Evolutionary conservation across 805 yeast species (phyloP), one percentile per base, ranked within the genome.

Genomic region (Lipomyces sp.): DNA sequence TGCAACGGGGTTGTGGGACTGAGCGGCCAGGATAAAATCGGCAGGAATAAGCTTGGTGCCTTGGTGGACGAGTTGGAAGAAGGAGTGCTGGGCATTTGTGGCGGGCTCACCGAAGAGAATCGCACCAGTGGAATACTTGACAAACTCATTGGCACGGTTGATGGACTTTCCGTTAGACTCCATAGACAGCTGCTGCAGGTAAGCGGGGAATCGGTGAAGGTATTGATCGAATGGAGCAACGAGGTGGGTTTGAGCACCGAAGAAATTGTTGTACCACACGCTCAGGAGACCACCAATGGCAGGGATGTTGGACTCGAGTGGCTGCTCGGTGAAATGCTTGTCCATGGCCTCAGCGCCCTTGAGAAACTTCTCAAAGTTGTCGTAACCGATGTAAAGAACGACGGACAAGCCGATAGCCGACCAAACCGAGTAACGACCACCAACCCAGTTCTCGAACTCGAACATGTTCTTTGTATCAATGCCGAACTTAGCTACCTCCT

Each of bases 351-450:
- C 97, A 71, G 97, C 99, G 83, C 99, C 99, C 81, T 89, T 90
- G 76, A 95, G 85, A 86, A 95, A 92, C 68, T 85, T 85, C 71
- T 90, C 94, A 76, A 95, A 95, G 86, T 92, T 90, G 71, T 95
- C 98, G 80, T 78, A 95, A 72, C 99, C 99, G 79, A 95, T 89
- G 86, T 90, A 95, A 74, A 95, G 82, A 75, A 97, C 96, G 71
- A 95, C 94, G 35, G 97, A 90, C 74, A 95, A 86, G 69, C 99
- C 99, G 79, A 95, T 95, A 71, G 99, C 96, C 54, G 97, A 90
- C 99, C 99, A 95, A 69, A 95, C 99, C n/a, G 99, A 95, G 88
- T 95, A 95, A 81, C 99, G 90, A 78, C 99, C 99, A 77, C 99
- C 99, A 72, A 95, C 99, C 99, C 99, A 95, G 82, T 83, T 89